phyloP scores from a whole-genome alignment of 768 basidiomycete genomes.

The Mycena alexandri region DNA sequence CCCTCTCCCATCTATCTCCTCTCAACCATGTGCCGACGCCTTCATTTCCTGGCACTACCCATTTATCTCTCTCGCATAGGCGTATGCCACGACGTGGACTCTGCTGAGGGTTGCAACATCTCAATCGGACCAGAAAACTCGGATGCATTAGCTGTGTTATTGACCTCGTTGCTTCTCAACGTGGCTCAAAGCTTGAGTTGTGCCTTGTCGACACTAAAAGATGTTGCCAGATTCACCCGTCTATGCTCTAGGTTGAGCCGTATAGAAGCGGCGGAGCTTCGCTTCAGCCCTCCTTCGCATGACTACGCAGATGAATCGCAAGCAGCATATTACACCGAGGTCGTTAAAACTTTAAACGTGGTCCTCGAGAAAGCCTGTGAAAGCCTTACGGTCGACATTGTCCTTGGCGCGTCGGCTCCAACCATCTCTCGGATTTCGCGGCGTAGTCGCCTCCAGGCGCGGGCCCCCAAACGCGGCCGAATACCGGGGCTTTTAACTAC shows the following conservation, averaged over 20 bases:
- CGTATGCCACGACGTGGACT: slow-evolving; percentile 14
- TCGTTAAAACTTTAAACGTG: slow-evolving; percentile 22
- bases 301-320: neutral
- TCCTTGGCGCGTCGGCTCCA: neutral
- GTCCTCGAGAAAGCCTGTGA: slow-evolving; percentile 33
- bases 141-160: slow-evolving; percentile 16
- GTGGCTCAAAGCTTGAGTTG: slow-evolving; percentile 22
- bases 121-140: slow-evolving; percentile 14
- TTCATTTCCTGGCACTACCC: slow-evolving; percentile 34
- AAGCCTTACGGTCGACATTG: slow-evolving; percentile 19
- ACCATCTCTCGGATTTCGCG: slow-evolving; percentile 1
- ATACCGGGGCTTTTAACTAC: neutral
- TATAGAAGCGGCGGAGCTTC: slow-evolving; percentile 20
- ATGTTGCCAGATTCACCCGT: slow-evolving; percentile 24
- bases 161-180: slow-evolving; percentile 30
- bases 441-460: neutral
- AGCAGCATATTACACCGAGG: slow-evolving; percentile 1
- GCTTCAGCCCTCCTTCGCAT: slow-evolving; percentile 4
- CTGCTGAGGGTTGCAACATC: slow-evolving; percentile 20
- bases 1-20: slow-evolving; percentile 30
- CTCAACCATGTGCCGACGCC: slow-evolving; percentile 33
- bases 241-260: slow-evolving; percentile 24
- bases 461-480: neutral
- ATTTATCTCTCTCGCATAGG: slow-evolving; percentile 28
- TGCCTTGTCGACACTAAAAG: slow-evolving; percentile 20